phyloP scores from a whole-genome alignment of 2,329 filamentous ascomycete species.

The Xylariaceae sp. region DNA sequence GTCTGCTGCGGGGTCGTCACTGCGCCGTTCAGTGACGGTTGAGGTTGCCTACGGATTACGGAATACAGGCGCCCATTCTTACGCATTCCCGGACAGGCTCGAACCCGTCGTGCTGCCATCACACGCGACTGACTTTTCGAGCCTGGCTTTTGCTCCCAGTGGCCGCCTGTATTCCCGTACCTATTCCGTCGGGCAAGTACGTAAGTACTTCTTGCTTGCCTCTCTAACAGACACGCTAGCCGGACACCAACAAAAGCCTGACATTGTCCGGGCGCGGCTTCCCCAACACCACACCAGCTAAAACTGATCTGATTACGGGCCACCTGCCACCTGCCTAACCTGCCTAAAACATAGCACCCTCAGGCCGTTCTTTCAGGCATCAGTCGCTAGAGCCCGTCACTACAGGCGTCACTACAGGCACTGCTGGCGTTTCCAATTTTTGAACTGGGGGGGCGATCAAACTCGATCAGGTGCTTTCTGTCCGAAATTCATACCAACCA shows the following conservation, averaged over 20 bases:
- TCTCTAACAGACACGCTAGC: not conserved
- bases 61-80: not conserved
- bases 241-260: slow-evolving; percentile 1
- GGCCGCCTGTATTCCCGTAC: not conserved
- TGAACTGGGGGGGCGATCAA: slow-evolving; percentile 2
- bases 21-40: not conserved
- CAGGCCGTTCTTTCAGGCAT: not conserved
- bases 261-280: slow-evolving; percentile 10
- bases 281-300: slow-evolving; percentile 9
- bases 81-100: not conserved
- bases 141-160: not conserved
- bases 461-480: slow-evolving; percentile 17
- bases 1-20: slow-evolving; percentile 10
- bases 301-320: not conserved
- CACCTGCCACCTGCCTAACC: not conserved
- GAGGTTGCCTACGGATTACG: too few relatives aligned
- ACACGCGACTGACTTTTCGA: not conserved
- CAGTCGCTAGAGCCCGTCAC: not conserved
- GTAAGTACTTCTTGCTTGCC: too few relatives aligned
- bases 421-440: not conserved
- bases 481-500: slow-evolving; percentile 26
- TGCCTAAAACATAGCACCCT: not conserved
- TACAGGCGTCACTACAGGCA: not conserved
- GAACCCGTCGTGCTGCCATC: not conserved
- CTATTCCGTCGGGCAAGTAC: too few relatives aligned